These are phyloP conservation scores for Ramalina peruviana DNA, from an alignment of 495 filamentous ascomycete species.

Conservation along the genomic window DNA sequence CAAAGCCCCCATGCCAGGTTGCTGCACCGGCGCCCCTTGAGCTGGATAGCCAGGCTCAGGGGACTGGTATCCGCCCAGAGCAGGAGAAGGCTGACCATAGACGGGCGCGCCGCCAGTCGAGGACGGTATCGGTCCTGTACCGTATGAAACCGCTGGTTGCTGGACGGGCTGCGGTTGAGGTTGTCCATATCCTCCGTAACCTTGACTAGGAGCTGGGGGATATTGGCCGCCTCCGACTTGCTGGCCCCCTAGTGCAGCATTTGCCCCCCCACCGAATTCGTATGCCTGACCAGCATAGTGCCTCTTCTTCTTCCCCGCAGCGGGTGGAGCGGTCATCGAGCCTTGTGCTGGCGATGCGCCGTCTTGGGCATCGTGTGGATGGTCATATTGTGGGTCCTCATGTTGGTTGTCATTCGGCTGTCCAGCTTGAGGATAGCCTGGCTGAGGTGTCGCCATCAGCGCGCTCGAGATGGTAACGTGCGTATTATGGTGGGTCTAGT, in stretches of 20 bases:
- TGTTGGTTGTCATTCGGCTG: slow-evolving; percentile 29
- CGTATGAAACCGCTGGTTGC: slow-evolving; percentile 40
- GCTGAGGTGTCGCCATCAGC: slow-evolving; percentile 44
- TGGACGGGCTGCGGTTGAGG: slow-evolving; percentile 27
- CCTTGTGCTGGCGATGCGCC: slow-evolving; percentile 25
- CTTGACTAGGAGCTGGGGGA: slow-evolving; percentile 24
- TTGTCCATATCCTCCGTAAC: slow-evolving; percentile 40
- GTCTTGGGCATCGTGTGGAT: slow-evolving; percentile 33
- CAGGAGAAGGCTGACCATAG: slow-evolving; percentile 17
- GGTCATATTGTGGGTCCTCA: slow-evolving; percentile 31
- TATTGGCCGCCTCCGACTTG: slow-evolving; percentile 35
- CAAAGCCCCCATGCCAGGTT: slow-evolving; percentile 53
- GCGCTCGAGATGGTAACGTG: background rate
- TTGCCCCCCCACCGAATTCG: slow-evolving; percentile 81
- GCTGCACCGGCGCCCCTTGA: slow-evolving; percentile 31
- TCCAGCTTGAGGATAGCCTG: slow-evolving; percentile 42
- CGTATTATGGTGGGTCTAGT: too few species aligned
- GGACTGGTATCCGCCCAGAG: slow-evolving; percentile 47
- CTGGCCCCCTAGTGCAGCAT: slow-evolving; percentile 56
- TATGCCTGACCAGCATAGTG: slow-evolving; percentile 89
- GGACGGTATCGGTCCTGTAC: slow-evolving; percentile 26
- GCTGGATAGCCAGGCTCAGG: slow-evolving; percentile 50
- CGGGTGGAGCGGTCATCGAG: slow-evolving; percentile 21
- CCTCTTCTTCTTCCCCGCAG: slow-evolving; percentile 67
- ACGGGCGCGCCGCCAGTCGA: slow-evolving; percentile 20